These are phyloP conservation scores for Amylocystis lapponica DNA, from an alignment of 768 basidiomycete species.

Conservation along the genomic window DNA sequence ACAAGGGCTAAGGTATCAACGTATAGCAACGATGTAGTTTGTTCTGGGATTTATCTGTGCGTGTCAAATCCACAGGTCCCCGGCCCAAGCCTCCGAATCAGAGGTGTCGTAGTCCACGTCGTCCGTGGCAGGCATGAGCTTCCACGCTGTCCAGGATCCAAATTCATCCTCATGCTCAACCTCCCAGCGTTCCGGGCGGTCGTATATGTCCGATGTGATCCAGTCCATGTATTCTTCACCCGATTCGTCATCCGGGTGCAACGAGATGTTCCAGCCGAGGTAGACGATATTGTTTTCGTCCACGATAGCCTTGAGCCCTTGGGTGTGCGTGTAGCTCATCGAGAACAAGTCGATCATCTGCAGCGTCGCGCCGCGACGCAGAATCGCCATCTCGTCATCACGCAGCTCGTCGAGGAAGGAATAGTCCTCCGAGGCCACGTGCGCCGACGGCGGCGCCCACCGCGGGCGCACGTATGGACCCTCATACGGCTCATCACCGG, in stretches of 20 bases:
- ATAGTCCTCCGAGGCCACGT: conserved; percentile 30
- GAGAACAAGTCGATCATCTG: conserved; percentile 52
- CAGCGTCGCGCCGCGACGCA: conserved; percentile 54
- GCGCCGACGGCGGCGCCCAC: conserved; percentile 54
- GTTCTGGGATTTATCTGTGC: no score
- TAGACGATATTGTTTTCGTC: conserved; percentile 40
- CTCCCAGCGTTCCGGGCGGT: conserved; percentile 41
- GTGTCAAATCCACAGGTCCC: conserved; percentile 7
- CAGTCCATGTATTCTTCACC: conserved; percentile 38
- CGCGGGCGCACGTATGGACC: conserved; percentile 39
- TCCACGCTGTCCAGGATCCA: conserved; percentile 39
- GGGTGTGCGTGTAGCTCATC: conserved; percentile 49
- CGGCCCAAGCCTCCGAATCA: conserved; percentile 36
- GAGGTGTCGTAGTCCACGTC: conserved; percentile 28
- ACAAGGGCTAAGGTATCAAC: no score
- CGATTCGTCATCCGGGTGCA: conserved; percentile 36
- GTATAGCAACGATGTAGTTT: no score
- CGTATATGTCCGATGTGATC: conserved; percentile 34
- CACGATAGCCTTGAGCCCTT: conserved; percentile 44
- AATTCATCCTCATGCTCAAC: conserved; percentile 28
- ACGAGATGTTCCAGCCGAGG: conserved; percentile 64
- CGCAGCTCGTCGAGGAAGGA: conserved; percentile 28
- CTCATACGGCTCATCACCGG: conserved; percentile 27
- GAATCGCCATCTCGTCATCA: conserved; percentile 34
- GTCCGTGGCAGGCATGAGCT: conserved; percentile 28